Base-by-base conservation (phyloP, 768 basidiomycete species). In the Mycena galericulata region DNA sequence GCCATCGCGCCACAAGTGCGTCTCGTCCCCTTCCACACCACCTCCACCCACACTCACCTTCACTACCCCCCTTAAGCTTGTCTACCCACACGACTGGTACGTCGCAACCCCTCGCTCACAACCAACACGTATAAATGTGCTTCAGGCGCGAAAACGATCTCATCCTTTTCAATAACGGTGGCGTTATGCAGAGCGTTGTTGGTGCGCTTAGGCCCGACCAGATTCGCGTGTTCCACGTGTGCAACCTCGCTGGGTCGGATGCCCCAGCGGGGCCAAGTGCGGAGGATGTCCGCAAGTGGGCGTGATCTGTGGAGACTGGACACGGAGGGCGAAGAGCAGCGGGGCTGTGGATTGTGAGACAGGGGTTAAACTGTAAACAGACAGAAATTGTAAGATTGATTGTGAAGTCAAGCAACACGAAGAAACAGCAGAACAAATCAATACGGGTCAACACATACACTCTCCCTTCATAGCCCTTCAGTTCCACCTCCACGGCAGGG, bases 11-110 rank as follows among this genome's bases (percentile, higher is more conserved):
- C 96, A 18, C 77, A 80, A 62, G 91, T 92, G 68, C 74, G 87
- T 78, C 26, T 57, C n/a, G 8, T 30, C 17, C 36, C 55, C 29
- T 58, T 18, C 47, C 20, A 4, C 34, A 38, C 26, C 46, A 20
- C n/a, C 24, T 3, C 47, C 50, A 27, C 41, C 40, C n/a, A n/a
- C n/a, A n/a, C 51, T 29, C 27, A 32, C 57, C 36, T 14, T 36
- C 11, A 11, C 6, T 45, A 41, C 56, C 26, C 71, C 34, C 34
- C 34, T 36, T 36, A 36, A 92, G 88, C 83, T 94, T 29, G 90
- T 97, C 34, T 97, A 97, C 78, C 91, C 94, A 0, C 95, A 96
- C 74, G 93, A 96, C 74, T 97, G 96, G 95, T 86, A 65, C 72
- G 79, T 73, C 34, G 32, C 30, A 15, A n/a, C 57, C n/a, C n/a